phyloP scores from a whole-genome alignment of 305 asterid species.

The Plantago rigida region DNA sequence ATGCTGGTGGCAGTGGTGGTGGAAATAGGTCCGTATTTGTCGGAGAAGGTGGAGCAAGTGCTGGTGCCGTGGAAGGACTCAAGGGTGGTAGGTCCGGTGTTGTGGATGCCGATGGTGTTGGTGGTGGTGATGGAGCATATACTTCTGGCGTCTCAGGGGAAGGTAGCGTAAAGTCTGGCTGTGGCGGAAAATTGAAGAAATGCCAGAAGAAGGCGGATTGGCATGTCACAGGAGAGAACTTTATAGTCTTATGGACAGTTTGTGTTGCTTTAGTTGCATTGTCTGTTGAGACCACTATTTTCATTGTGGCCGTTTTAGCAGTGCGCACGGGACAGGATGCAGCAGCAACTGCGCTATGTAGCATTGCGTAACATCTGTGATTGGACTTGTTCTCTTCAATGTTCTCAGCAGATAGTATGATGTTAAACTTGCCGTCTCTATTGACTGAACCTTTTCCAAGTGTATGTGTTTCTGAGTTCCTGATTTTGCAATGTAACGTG shows the following conservation, averaged over 20 bases:
- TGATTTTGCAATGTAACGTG: constrained; percentile 30
- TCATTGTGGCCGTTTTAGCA: constrained; percentile 32
- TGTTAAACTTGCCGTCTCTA: constrained; percentile 34
- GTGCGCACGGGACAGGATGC: constrained; percentile 39
- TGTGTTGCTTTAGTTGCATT: constrained; percentile 17
- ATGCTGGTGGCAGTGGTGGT: constrained; percentile 4
- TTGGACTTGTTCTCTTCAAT: constrained; percentile 18
- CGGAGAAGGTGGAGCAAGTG: constrained; percentile 18
- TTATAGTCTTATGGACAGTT: constrained; percentile 17
- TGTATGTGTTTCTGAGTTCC: constrained; percentile 21
- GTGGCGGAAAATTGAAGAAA: constrained; percentile 24
- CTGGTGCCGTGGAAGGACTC: constrained; percentile 25
- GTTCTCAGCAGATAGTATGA: constrained; percentile 32
- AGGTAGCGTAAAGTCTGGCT: constrained; percentile 25
- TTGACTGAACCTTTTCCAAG: constrained; percentile 32
- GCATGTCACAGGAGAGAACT: constrained; percentile 42
- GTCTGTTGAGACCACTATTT: constrained; percentile 21
- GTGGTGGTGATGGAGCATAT: constrained; percentile 20
- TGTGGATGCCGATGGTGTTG: neutral
- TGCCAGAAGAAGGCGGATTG: constrained; percentile 49
- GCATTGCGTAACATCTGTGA: constrained; percentile 40
- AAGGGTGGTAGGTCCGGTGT: constrained; percentile 17
- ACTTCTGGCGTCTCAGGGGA: constrained; percentile 21
- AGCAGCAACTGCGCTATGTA: constrained; percentile 32
- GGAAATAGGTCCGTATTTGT: constrained; percentile 20